phyloP scores from a whole-genome alignment of 306 rosid genomes.

The Malus orientalis region DNA sequence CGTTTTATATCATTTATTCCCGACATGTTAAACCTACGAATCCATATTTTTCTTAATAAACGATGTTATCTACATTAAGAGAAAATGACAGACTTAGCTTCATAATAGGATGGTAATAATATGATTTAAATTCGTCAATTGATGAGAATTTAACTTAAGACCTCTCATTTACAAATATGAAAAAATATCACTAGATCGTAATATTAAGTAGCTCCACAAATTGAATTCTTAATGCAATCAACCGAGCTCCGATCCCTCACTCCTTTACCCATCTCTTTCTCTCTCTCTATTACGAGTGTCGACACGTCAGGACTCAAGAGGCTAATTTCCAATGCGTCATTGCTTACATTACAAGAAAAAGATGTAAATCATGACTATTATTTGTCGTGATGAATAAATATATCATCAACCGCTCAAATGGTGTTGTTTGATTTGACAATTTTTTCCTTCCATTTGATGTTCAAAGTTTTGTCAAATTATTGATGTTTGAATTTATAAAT shows the following conservation, averaged over 20 bases:
- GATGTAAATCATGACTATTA: neutral
- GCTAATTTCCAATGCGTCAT: neutral
- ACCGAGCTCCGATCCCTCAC: neutral
- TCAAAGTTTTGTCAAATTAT: no score
- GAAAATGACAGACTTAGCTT: rapidly evolving
- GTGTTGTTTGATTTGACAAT: neutral
- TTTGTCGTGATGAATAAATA: neutral
- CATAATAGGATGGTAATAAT: no score
- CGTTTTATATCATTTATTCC: slow-evolving; percentile 25
- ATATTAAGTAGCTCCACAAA: rapidly evolving
- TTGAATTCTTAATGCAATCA: neutral
- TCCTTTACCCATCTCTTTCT: neutral
- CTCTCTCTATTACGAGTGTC: neutral
- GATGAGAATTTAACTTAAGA: rapidly evolving
- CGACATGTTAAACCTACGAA: slow-evolving; percentile 18
- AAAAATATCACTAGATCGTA: rapidly evolving
- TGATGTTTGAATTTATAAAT: neutral
- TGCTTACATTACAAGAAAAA: slow-evolving; percentile 7
- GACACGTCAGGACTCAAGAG: neutral
- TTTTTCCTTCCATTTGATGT: neutral
- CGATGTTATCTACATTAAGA: no score
- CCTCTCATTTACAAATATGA: no score
- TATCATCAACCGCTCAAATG: no score
- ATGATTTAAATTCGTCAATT: no score
- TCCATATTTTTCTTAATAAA: no score